Evolutionary conservation across 164 flowering plant genomes (phyloP).

Genomic region (Santalum album): DNA sequence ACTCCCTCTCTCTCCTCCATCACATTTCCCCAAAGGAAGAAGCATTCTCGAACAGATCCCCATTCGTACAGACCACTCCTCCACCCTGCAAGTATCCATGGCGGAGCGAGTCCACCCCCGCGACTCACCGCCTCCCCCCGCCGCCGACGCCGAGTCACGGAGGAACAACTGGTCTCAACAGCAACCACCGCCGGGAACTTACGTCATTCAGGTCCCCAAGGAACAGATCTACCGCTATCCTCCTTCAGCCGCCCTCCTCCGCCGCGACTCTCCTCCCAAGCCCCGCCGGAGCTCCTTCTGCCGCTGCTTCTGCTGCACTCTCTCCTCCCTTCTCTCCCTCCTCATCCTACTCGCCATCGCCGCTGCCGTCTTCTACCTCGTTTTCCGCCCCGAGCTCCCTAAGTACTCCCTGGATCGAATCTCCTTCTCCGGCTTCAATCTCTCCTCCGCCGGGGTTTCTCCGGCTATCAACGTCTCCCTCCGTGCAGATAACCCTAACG

Average conservation of each 20-base stretch:
- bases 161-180: slow-evolving; percentile 9
- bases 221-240: slow-evolving; percentile 80
- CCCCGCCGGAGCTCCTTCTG: slow-evolving; percentile 26
- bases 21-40: neutral
- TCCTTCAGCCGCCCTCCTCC: slow-evolving; percentile 45
- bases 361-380: slow-evolving; percentile 61
- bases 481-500: slow-evolving; percentile 58
- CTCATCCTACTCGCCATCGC: slow-evolving; percentile 30
- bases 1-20: neutral
- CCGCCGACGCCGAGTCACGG: slow-evolving; percentile 2
- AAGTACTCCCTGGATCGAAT: slow-evolving; percentile 44
- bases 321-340: slow-evolving; percentile 22
- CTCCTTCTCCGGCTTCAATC: slow-evolving; percentile 47
- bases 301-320: slow-evolving; percentile 37
- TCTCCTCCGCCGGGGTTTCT: slow-evolving; percentile 32
- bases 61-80: too few species aligned
- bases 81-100: slow-evolving; percentile 17
- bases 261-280: slow-evolving; percentile 20
- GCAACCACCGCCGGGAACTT: slow-evolving; percentile 48
- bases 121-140: slow-evolving; percentile 7
- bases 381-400: slow-evolving; percentile 48
- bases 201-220: slow-evolving; percentile 79
- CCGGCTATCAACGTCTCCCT: slow-evolving; percentile 61
- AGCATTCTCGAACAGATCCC: too few species aligned
- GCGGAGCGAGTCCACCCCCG: slow-evolving; percentile 28